Evolutionary conservation across 306 rosid species (phyloP).

Genomic region (Spatholobus suberectus): DNA sequence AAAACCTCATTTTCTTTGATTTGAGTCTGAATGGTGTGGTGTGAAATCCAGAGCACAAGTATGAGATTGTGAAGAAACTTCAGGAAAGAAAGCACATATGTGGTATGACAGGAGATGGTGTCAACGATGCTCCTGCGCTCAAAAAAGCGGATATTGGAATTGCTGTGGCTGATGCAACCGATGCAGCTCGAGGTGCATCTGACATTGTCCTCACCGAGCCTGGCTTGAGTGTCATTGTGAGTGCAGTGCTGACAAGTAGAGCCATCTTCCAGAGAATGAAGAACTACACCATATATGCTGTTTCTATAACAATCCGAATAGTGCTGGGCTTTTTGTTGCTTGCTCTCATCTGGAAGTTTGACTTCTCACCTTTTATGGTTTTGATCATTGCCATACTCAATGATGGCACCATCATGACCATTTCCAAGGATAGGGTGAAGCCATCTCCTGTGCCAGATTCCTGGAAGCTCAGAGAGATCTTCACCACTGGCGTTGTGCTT

Average conservation of each 20-base stretch:
- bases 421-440: slow-evolving; percentile 89
- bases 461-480: slow-evolving; percentile 91
- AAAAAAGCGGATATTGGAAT: slow-evolving; percentile 91
- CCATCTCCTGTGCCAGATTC: slow-evolving; percentile 96
- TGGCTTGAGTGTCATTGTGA: slow-evolving; percentile 84
- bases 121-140: slow-evolving; percentile 92
- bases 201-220: slow-evolving; percentile 94
- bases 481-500: slow-evolving; percentile 75
- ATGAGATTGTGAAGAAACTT: slow-evolving; percentile 85
- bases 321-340: slow-evolving; percentile 82
- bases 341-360: slow-evolving; percentile 91
- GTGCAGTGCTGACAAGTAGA: slow-evolving; percentile 89
- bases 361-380: slow-evolving; percentile 98
- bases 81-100: slow-evolving; percentile 82
- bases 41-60: slow-evolving; percentile 74
- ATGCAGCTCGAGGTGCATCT: slow-evolving; percentile 91
- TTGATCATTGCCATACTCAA: slow-evolving; percentile 85
- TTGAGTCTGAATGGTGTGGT: slow-evolving; percentile 3
- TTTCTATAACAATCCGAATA: slow-evolving; percentile 84
- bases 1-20: too few species aligned
- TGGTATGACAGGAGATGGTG: slow-evolving; percentile 99
- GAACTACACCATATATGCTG: slow-evolving; percentile 93
- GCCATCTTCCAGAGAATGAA: slow-evolving; percentile 96
- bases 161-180: slow-evolving; percentile 95
- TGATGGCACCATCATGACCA: slow-evolving; percentile 96